These are phyloP conservation scores for Vigna hirtella DNA, from an alignment of 306 rosid genomes.

Conservation along the genomic window DNA sequence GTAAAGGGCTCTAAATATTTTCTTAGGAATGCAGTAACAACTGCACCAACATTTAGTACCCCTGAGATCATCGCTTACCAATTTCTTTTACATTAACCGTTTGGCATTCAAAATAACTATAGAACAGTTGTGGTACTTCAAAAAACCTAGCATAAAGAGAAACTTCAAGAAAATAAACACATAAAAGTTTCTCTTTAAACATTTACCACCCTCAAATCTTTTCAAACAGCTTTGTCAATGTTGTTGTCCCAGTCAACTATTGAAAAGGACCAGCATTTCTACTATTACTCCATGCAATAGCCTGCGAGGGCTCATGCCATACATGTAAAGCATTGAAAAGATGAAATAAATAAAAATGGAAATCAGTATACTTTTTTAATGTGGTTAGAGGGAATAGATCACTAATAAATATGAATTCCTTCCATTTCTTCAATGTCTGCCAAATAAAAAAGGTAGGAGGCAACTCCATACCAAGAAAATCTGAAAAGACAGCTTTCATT, in stretches of 20 bases:
- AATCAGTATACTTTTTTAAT: neutral
- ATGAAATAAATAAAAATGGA: neutral
- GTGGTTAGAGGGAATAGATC: neutral
- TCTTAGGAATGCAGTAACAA: neutral
- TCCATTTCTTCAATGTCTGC: neutral
- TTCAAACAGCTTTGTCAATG: slow-evolving; percentile 18
- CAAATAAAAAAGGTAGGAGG: neutral
- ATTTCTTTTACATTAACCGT: neutral
- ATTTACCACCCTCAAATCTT: slow-evolving; percentile 6
- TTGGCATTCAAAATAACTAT: slow-evolving; percentile 14
- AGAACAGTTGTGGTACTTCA: slow-evolving; percentile 13
- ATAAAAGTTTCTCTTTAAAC: slow-evolving; percentile 12
- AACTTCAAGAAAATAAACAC: slow-evolving; percentile 31
- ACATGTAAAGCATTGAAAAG: neutral
- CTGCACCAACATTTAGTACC: slow-evolving; percentile 1
- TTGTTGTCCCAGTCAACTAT: neutral
- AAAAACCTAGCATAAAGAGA: slow-evolving; percentile 2
- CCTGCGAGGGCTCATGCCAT: neutral
- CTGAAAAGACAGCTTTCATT: slow-evolving; percentile 5
- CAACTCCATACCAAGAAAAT: slow-evolving; percentile 5
- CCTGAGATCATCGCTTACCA: slow-evolving; percentile 9
- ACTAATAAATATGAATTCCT: slow-evolving; percentile 17
- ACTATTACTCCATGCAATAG: slow-evolving; percentile 11
- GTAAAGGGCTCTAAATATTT: slow-evolving; percentile 11
- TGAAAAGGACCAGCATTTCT: neutral